Conservation (phyloP, 2,329 filamentous ascomycete species). For the Aspergillus flavus region DNA sequence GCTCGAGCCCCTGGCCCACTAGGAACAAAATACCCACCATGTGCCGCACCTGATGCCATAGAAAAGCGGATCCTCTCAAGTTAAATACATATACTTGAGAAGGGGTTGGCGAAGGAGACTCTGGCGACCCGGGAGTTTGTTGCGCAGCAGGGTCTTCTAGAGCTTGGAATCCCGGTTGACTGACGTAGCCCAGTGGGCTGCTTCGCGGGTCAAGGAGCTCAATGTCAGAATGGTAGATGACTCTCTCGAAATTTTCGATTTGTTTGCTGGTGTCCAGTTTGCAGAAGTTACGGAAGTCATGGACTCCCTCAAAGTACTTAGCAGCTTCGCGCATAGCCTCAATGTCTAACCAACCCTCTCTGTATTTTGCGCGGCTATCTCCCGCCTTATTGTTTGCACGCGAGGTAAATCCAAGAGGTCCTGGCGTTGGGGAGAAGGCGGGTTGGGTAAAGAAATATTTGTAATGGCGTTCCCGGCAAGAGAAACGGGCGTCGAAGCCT, state of each 20-base stretch:
- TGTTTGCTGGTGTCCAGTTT: constrained; percentile 90
- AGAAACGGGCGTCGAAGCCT: constrained; percentile 88
- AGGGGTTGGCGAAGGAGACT: constrained; percentile 34
- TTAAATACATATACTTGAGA: constrained; percentile 83
- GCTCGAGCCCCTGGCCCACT: constrained; percentile 84
- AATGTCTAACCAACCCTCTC: constrained; percentile 82
- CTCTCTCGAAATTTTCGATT: constrained; percentile 77
- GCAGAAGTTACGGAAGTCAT: constrained; percentile 98
- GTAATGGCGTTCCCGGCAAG: constrained; percentile 87
- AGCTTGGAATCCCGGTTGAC: constrained; percentile 49
- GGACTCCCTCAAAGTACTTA: constrained; percentile 74
- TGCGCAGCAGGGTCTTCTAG: constrained; percentile 21
- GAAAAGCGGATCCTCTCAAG: constrained; percentile 85
- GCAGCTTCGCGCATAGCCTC: constrained; percentile 83
- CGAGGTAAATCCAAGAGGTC: constrained; percentile 52
- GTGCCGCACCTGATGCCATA: constrained; percentile 97
- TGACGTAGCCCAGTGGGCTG: constrained; percentile 61
- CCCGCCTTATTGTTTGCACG: constrained; percentile 26
- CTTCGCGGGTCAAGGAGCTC: constrained; percentile 63
- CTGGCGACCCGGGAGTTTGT: constrained; percentile 19
- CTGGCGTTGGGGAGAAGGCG: constrained; percentile 71
- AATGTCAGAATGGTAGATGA: constrained; percentile 79
- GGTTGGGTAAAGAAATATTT: constrained; percentile 98
- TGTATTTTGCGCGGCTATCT: constrained; percentile 34
- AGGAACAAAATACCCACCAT: constrained; percentile 93